Conservation (phyloP, 2,329 filamentous ascomycete species). For the Sarocladiaceae sp. region DNA sequence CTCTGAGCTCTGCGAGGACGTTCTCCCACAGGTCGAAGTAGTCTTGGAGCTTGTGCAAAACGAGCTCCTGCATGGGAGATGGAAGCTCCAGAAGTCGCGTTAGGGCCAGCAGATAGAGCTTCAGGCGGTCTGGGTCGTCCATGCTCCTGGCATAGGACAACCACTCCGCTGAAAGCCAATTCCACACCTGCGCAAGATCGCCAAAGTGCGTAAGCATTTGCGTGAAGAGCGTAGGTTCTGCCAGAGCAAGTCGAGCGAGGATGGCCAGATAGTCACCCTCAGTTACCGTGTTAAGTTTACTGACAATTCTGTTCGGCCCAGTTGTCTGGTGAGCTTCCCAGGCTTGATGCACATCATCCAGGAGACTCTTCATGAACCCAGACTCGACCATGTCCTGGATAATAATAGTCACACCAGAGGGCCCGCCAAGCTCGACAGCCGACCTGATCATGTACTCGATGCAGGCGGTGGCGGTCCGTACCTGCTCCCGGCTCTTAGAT, state of each 20-base stretch:
- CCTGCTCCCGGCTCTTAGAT: constrained; percentile 49
- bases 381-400: constrained; percentile 58
- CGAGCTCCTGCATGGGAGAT: constrained; percentile 49
- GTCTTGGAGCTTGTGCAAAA: constrained; percentile 60
- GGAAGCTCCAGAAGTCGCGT: constrained; percentile 64
- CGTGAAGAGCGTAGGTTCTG: constrained; percentile 63
- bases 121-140: constrained; percentile 58
- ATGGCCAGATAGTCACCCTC: constrained; percentile 83
- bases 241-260: constrained; percentile 69
- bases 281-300: constrained; percentile 65
- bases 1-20: constrained; percentile 59
- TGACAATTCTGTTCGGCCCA: constrained; percentile 66
- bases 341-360: constrained; percentile 60
- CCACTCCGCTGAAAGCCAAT: constrained; percentile 57
- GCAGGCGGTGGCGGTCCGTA: constrained; percentile 51
- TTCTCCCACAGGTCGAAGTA: constrained; percentile 71
- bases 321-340: constrained; percentile 74
- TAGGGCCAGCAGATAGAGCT: constrained; percentile 66
- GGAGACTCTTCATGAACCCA: constrained; percentile 56
- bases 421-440: constrained; percentile 55
- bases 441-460: constrained; percentile 60
- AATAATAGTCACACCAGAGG: constrained; percentile 54
- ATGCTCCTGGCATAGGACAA: constrained; percentile 64
- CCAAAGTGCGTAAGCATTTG: constrained; percentile 45
- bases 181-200: constrained; percentile 45